These are phyloP conservation scores for Candida pseudoglaebosa DNA, from an alignment of 805 yeast genomes.

Conservation along the genomic window DNA sequence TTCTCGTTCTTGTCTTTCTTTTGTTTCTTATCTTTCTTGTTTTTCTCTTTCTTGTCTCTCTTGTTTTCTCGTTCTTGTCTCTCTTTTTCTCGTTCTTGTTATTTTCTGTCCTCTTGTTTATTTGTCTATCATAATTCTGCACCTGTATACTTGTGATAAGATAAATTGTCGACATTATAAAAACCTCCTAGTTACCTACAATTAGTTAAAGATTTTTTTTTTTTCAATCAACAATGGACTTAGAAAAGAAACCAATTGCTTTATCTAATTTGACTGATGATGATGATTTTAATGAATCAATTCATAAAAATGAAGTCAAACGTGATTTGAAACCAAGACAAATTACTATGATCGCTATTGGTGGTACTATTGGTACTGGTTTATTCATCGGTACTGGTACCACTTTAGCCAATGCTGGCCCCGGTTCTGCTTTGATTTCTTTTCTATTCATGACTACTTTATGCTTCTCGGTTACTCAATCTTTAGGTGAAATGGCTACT, in stretches of 20 bases:
- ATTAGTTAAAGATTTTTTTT: too few relatives aligned
- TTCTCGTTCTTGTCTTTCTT: too few relatives aligned
- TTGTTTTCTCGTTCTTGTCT: too few relatives aligned
- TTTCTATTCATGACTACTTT: slow-evolving; percentile 63
- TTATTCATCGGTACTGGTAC: slow-evolving; percentile 61
- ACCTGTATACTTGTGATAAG: too few relatives aligned
- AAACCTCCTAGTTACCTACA: too few relatives aligned
- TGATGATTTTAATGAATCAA: neutral
- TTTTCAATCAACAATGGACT: too few relatives aligned
- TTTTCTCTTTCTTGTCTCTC: too few relatives aligned
- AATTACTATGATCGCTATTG: slow-evolving; percentile 71
- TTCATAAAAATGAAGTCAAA: slow-evolving; percentile 37
- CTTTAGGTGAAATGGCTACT: slow-evolving; percentile 80
- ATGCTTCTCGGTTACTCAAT: slow-evolving; percentile 64
- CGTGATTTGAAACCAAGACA: slow-evolving; percentile 64
- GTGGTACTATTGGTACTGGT: slow-evolving; percentile 81
- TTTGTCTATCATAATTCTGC: too few relatives aligned
- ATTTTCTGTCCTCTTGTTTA: too few relatives aligned
- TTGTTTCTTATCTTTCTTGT: too few relatives aligned
- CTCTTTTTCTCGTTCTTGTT: too few relatives aligned
- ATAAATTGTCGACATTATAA: too few relatives aligned
- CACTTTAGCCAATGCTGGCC: slow-evolving; percentile 59
- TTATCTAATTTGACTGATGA: neutral
- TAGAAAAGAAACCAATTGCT: slow-evolving; percentile 2
- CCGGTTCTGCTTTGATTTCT: slow-evolving; percentile 62